Percentiles rank a stretch among this genome's conserved stretches.
phyloP scores from a whole-genome alignment of 2,329 filamentous ascomycete genomes.

The Colletotrichum shisoi region DNA sequence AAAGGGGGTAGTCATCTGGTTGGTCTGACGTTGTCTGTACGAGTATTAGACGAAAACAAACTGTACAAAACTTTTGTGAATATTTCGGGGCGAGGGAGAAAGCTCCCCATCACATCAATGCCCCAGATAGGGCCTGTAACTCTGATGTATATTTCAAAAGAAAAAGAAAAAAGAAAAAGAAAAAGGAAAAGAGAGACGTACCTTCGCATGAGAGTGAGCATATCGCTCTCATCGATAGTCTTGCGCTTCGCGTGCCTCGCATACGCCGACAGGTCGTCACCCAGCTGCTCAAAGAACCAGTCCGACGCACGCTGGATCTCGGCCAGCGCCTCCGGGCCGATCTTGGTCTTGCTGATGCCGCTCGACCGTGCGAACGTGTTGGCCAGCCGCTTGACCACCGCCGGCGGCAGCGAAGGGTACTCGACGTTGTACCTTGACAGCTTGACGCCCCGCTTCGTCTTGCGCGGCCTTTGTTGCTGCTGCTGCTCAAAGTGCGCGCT shows the following conservation, averaged over 20 bases:
- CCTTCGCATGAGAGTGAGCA: slow-evolving; percentile 84
- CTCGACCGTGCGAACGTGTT: slow-evolving; percentile 74
- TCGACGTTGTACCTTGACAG: slow-evolving; percentile 76
- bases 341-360: slow-evolving; percentile 70
- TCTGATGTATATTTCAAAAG: slow-evolving; percentile 33
- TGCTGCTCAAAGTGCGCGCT: slow-evolving; percentile 25
- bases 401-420: slow-evolving; percentile 76
- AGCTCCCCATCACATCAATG: slow-evolving; percentile 15
- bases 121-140: slow-evolving; percentile 19
- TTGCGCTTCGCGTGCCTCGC: slow-evolving; percentile 83
- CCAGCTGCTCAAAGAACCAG: slow-evolving; percentile 90
- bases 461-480: slow-evolving; percentile 40
- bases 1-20: slow-evolving; percentile 76
- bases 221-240: slow-evolving; percentile 85
- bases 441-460: slow-evolving; percentile 58
- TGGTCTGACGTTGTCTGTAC: slow-evolving; percentile 78
- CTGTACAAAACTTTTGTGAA: slow-evolving; percentile 20
- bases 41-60: slow-evolving; percentile 39
- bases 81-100: slow-evolving; percentile 28
- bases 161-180: too few relatives aligned
- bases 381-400: slow-evolving; percentile 77
- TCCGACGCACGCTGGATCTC: slow-evolving; percentile 83
- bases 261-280: slow-evolving; percentile 81
- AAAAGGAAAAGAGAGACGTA: slow-evolving; percentile 54
- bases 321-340: slow-evolving; percentile 76